Conservation (phyloP, 2,329 filamentous ascomycete species). For the Fusarium sp. region DNA sequence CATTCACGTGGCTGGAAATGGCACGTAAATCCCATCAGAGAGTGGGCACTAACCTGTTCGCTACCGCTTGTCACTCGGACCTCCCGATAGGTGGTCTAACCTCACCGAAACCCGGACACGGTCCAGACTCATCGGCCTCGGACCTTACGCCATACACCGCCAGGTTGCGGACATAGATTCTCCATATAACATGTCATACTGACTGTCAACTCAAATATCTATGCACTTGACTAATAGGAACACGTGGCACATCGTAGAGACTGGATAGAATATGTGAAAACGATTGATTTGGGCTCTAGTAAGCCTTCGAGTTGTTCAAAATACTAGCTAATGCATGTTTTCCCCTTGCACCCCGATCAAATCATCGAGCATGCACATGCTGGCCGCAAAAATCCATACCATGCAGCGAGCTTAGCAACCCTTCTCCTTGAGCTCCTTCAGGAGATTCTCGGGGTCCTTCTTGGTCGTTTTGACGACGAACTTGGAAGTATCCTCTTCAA, state of each 20-base stretch:
- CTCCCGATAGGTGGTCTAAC: background rate
- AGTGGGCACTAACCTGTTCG: background rate
- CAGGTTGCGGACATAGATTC: background rate
- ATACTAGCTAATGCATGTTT: background rate
- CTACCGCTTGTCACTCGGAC: background rate
- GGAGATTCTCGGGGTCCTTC: background rate
- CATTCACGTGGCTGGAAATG: background rate
- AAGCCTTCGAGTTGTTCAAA: background rate
- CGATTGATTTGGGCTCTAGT: background rate
- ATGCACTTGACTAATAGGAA: background rate
- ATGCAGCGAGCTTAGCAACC: background rate
- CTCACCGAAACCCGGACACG: background rate
- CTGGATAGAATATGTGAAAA: background rate
- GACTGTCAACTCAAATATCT: background rate
- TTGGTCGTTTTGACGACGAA: background rate
- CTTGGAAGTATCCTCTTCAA: background rate
- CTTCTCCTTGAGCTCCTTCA: background rate
- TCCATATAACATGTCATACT: background rate
- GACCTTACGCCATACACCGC: background rate
- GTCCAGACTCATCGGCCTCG: background rate
- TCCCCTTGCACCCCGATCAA: background rate
- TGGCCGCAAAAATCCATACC: background rate
- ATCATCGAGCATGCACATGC: background rate
- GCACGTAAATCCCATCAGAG: background rate
- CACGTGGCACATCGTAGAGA: background rate